Conservation (phyloP, 306 rosid species). For the Bauhinia variegata region DNA sequence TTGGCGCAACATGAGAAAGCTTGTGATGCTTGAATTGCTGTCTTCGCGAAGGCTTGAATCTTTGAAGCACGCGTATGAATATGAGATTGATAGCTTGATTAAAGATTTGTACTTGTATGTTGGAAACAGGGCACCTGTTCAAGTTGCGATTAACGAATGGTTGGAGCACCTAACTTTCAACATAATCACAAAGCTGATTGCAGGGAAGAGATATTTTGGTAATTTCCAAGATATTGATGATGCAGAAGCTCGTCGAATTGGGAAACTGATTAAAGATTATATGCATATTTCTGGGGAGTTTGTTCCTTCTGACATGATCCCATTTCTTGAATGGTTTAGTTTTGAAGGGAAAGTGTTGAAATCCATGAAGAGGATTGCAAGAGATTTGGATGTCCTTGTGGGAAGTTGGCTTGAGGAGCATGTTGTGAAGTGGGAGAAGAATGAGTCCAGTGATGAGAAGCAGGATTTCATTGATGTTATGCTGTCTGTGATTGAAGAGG, state of each 20-base stretch:
- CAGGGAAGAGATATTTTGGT: conserved; percentile 35
- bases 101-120: background rate
- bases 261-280: conserved; percentile 25
- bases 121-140: background rate
- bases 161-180: conserved; percentile 21
- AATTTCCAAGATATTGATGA: background rate
- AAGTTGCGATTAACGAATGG: conserved; percentile 37
- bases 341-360: conserved; percentile 19
- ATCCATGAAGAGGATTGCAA: conserved; percentile 28
- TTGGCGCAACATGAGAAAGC: conserved; percentile 34
- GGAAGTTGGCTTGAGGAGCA: conserved; percentile 43
- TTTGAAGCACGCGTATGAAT: background rate
- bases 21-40: conserved; percentile 28
- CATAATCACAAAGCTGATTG: conserved; percentile 11
- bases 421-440: background rate
- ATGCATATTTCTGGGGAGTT: conserved; percentile 16
- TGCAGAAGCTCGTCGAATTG: conserved; percentile 26
- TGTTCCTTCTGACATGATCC: conserved; percentile 21
- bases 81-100: conserved; percentile 24
- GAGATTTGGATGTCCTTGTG: conserved; percentile 14
- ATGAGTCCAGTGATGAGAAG: background rate
- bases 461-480: conserved; percentile 42
- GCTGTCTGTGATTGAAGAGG: conserved; percentile 28
- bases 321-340: conserved; percentile 35
- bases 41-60: conserved; percentile 31